These are phyloP conservation scores for Gossypium rotundifolium DNA, from an alignment of 345 rosid genomes.

Conservation along the genomic window DNA sequence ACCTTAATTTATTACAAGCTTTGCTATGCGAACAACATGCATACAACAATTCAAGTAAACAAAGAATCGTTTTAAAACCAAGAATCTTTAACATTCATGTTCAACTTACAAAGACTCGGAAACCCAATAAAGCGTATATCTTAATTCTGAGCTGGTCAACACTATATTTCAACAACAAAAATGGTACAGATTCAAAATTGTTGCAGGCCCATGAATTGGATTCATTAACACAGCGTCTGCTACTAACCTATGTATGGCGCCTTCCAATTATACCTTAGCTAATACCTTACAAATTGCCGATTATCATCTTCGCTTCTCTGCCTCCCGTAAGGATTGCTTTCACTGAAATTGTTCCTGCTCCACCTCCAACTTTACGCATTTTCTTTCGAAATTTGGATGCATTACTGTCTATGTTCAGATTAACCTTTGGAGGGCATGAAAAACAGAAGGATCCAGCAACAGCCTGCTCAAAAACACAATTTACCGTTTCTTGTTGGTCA, in stretches of 20 bases:
- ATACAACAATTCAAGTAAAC: background rate
- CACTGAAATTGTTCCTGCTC: slow-evolving; percentile 47
- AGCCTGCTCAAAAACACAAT: slow-evolving; percentile 42
- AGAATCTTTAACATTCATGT: background rate
- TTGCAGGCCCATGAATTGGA: background rate
- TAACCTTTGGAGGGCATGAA: slow-evolving; percentile 85
- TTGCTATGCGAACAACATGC: background rate
- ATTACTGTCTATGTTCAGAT: slow-evolving; percentile 74
- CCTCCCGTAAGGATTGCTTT: slow-evolving; percentile 77
- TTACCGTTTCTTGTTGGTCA: background rate
- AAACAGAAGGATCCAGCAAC: slow-evolving; percentile 91
- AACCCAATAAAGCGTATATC: background rate
- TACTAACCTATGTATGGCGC: background rate
- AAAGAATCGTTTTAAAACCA: background rate
- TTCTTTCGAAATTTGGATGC: slow-evolving; percentile 84
- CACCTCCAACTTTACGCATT: slow-evolving; percentile 37
- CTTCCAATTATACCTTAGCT: slow-evolving; percentile 10
- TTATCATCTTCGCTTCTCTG: slow-evolving; percentile 34
- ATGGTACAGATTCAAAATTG: slow-evolving; percentile 19
- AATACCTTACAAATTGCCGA: slow-evolving; percentile 57
- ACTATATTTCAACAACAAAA: background rate
- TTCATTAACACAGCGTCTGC: slow-evolving; percentile 14
- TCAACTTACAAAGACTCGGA: no score
- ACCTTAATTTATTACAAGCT: background rate
- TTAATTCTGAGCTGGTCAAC: background rate